Evolutionary conservation across 2,329 filamentous ascomycete genomes (phyloP).

Genomic region (Apiospora aurea): DNA sequence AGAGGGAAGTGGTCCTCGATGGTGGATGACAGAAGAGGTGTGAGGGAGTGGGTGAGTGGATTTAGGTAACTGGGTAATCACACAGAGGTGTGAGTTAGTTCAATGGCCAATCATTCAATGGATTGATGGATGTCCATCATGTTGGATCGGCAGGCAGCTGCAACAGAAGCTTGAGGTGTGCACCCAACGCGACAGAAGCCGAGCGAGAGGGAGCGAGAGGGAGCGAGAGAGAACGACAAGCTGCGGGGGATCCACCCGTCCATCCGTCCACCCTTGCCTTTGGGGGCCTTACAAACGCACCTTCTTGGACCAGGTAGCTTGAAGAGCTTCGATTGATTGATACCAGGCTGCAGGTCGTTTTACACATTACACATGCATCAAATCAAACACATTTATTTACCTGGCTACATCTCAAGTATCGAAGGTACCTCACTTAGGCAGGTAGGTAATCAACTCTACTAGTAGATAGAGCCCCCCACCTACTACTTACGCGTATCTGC

Average conservation of each 20-base stretch:
- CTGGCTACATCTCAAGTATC: too few relatives aligned
- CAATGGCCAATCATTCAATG: not conserved
- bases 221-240: not conserved
- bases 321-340: not conserved
- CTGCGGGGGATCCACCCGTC: not conserved
- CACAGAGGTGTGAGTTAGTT: not conserved
- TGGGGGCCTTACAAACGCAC: not conserved
- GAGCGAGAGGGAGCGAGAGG: too few relatives aligned
- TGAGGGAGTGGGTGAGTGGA: not conserved
- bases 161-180: slow-evolving; percentile 16
- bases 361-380: slow-evolving; percentile 1
- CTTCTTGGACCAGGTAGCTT: not conserved
- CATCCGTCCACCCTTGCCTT: not conserved
- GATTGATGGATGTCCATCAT: not conserved
- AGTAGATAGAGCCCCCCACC: too few relatives aligned
- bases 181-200: not conserved
- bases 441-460: too few relatives aligned
- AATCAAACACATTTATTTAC: too few relatives aligned
- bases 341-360: not conserved
- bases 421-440: not conserved
- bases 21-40: not conserved
- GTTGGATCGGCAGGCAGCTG: slow-evolving; percentile 16
- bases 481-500: not conserved
- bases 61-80: slow-evolving; percentile 19
- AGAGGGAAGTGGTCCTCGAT: not conserved